Evolutionary conservation across 495 filamentous ascomycete genomes (phyloP).

Genomic region (Aspergillus sparsus): DNA sequence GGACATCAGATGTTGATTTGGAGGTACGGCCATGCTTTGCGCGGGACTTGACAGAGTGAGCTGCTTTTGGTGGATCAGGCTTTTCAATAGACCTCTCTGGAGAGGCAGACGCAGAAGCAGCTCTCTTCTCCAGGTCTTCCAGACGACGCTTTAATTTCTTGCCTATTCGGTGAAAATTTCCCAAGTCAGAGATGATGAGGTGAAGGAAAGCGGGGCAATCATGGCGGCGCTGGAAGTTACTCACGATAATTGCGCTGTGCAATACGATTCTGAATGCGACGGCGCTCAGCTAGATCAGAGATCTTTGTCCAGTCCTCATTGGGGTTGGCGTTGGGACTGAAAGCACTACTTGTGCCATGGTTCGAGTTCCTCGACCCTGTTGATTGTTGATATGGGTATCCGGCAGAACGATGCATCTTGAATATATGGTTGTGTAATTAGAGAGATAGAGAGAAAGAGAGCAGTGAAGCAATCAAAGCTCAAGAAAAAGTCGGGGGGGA

Average conservation of each 20-base stretch:
- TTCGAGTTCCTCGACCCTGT: constrained; percentile 59
- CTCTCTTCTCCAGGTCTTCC: constrained; percentile 92
- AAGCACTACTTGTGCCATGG: constrained; percentile 88
- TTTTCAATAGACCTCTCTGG: constrained; percentile 64
- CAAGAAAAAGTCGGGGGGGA: background rate
- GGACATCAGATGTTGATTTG: constrained; percentile 47
- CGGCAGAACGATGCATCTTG: constrained; percentile 44
- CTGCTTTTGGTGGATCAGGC: constrained; percentile 47
- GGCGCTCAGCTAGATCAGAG: constrained; percentile 90
- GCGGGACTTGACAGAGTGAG: constrained; percentile 44
- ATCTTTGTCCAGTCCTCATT: constrained; percentile 99
- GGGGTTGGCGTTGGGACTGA: constrained; percentile 93
- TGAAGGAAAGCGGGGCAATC: background rate
- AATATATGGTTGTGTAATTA: constrained; percentile 4
- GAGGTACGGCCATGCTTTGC: constrained; percentile 41
- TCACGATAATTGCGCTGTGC: constrained; percentile 97
- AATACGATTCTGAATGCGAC: constrained; percentile 96
- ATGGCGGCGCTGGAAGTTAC: constrained; percentile 37
- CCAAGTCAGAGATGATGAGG: background rate
- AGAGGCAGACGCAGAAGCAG: constrained; percentile 75
- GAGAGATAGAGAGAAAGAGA: background rate
- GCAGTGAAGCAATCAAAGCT: background rate
- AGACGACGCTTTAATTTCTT: constrained; percentile 98
- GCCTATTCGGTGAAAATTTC: constrained; percentile 52
- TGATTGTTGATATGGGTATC: constrained; percentile 34